Percentiles rank a stretch among this genome's conserved stretches.
These are phyloP conservation scores for Usnea hakonensis DNA, from an alignment of 495 filamentous ascomycete species.

Conservation along the genomic window DNA sequence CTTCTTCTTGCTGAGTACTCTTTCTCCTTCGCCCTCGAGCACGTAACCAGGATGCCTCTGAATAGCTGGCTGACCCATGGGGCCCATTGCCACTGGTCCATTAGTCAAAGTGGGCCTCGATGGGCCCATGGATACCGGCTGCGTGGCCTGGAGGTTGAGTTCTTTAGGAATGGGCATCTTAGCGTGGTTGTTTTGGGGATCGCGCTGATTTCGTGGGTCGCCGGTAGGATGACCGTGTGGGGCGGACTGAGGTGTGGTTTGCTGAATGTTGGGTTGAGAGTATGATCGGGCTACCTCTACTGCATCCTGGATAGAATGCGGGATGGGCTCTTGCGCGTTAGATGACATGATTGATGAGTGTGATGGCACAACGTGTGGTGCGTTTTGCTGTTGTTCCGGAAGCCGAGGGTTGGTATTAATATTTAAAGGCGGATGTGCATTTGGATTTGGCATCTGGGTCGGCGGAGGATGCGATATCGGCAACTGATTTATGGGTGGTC, in stretches of 20 bases:
- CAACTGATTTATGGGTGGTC: constrained; percentile 21
- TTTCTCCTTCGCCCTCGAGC: constrained; percentile 81
- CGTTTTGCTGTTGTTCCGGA: constrained; percentile 35
- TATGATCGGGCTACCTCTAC: constrained; percentile 53
- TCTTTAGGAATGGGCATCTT: constrained; percentile 74
- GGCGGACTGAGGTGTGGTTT: constrained; percentile 28
- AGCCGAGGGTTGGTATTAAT: constrained; percentile 42
- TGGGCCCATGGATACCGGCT: constrained; percentile 60
- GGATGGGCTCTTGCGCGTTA: constrained; percentile 38
- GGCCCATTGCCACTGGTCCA: constrained; percentile 64
- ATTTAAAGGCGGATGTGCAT: constrained; percentile 32
- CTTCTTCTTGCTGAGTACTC: constrained; percentile 90
- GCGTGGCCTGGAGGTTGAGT: constrained; percentile 60
- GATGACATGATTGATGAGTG: constrained; percentile 30
- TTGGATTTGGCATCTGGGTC: constrained; percentile 41
- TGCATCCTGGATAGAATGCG: constrained; percentile 56
- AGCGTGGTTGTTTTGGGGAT: constrained; percentile 31
- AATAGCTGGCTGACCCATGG: constrained; percentile 80
- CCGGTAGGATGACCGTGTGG: constrained; percentile 48
- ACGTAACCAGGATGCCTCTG: constrained; percentile 70
- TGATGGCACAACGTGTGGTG: constrained; percentile 27
- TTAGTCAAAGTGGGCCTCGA: constrained; percentile 71
- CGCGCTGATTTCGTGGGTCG: constrained; percentile 30
- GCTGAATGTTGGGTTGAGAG: constrained; percentile 34
- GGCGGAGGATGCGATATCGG: constrained; percentile 31